Evolutionary conservation across 345 rosid genomes (phyloP), one percentile per base, ranked within the genome.

Genomic region (Brassica napus): DNA sequence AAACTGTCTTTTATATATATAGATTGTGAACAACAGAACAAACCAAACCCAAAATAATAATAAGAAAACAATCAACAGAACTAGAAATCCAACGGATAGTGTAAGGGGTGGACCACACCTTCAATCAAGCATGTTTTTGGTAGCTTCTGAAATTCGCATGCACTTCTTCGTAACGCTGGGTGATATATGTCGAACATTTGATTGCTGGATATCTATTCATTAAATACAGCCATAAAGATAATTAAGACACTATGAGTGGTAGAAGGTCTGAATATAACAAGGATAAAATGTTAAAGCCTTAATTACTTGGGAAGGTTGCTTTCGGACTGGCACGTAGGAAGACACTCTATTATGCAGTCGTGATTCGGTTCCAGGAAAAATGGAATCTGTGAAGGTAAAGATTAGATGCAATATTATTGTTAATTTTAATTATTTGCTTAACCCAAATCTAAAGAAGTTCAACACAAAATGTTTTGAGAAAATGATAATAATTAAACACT

Each of bases 291-390:
- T 68, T 4, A 23, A 59, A 26, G 6, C 73, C 92, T 28, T 28
- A 28, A 28, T 87, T 89, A 91, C 97, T 83, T 90, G 71, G 98
- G 90, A 74, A 85, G 92, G 59, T 88, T 88, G 3, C 79, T 82
- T 70, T 86, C 89, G 10, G 94, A 88, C 61, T 85, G 86, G 88
- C 97, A 92, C 5, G 96, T 87, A 5, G 96, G 93, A 84, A 94
- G 81, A 84, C 98, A 94, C 80, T 92, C 92, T 10, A 94, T 88
- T 23, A 92, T 70, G 77, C 97, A 94, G 5, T 94, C 94, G 35
- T 87, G 89, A 69, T 86, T 88, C 1, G 98, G 98, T 74, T 88
- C 86, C 35, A 83, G 74, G 28, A 94, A 92, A 73, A 85, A 92
- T 6, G 97, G 91, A 28, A 91, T 89, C 97, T 94, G 88, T 14